Conservation (phyloP, 2,329 filamentous ascomycete genomes). For the Alternaria solani region DNA sequence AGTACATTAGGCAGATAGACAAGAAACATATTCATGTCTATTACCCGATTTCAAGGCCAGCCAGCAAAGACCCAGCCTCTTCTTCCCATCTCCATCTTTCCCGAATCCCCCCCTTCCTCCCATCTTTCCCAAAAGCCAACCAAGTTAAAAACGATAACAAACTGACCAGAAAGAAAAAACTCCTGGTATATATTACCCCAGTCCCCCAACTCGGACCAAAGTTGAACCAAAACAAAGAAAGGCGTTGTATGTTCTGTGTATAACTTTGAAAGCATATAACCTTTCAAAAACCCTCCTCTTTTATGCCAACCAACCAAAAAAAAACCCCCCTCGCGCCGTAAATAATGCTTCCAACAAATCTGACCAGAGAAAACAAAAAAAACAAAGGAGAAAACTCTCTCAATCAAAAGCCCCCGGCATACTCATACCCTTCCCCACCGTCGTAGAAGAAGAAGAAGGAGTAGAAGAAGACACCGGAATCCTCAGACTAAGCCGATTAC, state of each 20-base stretch:
- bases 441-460: too few relatives aligned
- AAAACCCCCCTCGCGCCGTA: neutral
- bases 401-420: conserved; percentile 24
- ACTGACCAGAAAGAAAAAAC: too few relatives aligned
- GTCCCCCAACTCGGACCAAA: neutral
- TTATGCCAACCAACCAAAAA: neutral
- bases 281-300: neutral
- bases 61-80: neutral
- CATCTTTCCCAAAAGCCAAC: neutral
- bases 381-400: neutral
- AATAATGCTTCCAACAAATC: neutral
- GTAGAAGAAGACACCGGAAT: conserved; percentile 28
- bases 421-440: conserved; percentile 27
- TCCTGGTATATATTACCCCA: neutral
- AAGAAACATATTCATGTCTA: neutral
- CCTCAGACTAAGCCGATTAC: conserved; percentile 38
- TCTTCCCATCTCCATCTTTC: neutral
- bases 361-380: neutral
- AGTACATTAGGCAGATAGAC: neutral
- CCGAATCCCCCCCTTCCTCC: neutral
- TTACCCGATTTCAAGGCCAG: neutral
- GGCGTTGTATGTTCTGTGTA: neutral
- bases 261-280: neutral
- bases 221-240: neutral
- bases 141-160: too few relatives aligned